Conservation (phyloP, 495 filamentous ascomycete species). For the Penicillium dipodomyicola region DNA sequence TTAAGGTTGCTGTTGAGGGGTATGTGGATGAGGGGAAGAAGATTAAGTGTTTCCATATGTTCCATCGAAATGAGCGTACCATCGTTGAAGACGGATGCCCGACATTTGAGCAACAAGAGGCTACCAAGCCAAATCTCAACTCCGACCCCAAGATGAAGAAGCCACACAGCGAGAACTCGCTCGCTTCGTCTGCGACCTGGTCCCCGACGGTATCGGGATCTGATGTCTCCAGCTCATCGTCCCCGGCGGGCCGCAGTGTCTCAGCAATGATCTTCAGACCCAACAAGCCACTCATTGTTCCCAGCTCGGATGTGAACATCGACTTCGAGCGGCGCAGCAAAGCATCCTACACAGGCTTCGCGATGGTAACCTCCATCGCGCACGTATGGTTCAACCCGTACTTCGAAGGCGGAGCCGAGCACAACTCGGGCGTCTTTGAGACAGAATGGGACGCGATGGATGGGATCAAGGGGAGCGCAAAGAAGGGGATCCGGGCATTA, state of each 20-base stretch:
- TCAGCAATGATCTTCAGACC: constrained; percentile 77
- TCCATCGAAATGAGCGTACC: constrained; percentile 69
- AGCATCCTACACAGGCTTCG: constrained; percentile 67
- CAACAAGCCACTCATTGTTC: constrained; percentile 59
- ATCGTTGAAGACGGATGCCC: constrained; percentile 55
- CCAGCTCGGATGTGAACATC: constrained; percentile 84
- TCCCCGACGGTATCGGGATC: constrained; percentile 13
- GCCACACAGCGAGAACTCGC: constrained; percentile 6
- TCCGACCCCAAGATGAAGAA: neutral
- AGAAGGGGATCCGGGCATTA: constrained; percentile 76
- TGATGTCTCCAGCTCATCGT: constrained; percentile 17
- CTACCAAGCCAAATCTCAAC: constrained; percentile 1
- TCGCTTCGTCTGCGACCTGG: constrained; percentile 10
- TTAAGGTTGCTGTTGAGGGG: constrained; percentile 82
- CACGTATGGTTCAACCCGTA: constrained; percentile 96
- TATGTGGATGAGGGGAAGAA: constrained; percentile 83
- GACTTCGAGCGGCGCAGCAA: constrained; percentile 80
- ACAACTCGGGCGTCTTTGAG: constrained; percentile 59
- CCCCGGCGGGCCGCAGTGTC: constrained; percentile 13
- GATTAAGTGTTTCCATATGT: constrained; percentile 81
- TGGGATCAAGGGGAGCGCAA: constrained; percentile 73
- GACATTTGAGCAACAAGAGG: constrained; percentile 5
- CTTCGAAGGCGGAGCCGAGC: constrained; percentile 79
- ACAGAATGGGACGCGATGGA: constrained; percentile 66
- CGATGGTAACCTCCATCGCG: constrained; percentile 88